These are phyloP conservation scores for Tetrahymena elliotti DNA, from an alignment of 73 alveolate species.

Conservation along the genomic window DNA sequence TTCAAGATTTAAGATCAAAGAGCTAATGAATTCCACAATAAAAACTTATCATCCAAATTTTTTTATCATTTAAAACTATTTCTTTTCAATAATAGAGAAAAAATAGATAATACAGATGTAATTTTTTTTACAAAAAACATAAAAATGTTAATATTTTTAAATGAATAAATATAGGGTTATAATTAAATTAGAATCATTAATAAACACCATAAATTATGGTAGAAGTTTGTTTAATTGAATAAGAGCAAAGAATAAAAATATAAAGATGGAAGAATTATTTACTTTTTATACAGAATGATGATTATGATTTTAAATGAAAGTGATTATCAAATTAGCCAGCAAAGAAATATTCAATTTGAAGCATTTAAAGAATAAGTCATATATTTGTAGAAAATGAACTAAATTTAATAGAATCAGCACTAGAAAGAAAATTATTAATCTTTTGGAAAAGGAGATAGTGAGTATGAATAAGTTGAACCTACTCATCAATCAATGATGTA, in stretches of 20 bases:
- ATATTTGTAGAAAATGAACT: background rate
- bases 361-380: background rate
- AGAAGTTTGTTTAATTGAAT: background rate
- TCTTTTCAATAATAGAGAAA: background rate
- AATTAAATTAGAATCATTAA: background rate
- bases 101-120: background rate
- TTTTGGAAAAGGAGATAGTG: background rate
- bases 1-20: background rate
- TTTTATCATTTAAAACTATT: background rate
- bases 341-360: background rate
- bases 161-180: background rate
- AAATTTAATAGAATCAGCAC: background rate
- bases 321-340: background rate
- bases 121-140: background rate
- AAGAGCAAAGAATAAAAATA: background rate
- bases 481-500: background rate
- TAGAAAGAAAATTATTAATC: background rate
- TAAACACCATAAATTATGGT: background rate
- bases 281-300: background rate
- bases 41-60: background rate
- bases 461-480: background rate
- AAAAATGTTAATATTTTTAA: background rate
- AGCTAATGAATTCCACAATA: background rate
- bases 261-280: background rate
- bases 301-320: background rate